Conservation (phyloP, 495 filamentous ascomycete genomes). For the Neurospora sp. region DNA sequence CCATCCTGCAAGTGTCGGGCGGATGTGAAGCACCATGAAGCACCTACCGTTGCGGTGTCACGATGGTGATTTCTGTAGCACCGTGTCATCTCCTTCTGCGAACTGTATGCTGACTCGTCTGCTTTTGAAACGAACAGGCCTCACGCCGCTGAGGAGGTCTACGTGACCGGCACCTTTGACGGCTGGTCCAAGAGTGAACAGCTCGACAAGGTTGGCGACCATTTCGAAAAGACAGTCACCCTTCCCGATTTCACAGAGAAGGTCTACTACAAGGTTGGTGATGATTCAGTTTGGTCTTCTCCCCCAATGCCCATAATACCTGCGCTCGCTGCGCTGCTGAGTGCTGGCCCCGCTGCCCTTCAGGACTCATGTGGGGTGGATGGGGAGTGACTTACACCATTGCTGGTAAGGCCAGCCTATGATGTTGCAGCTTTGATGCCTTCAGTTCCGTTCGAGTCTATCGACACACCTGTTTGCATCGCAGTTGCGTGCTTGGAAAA, state of each 20-base stretch:
- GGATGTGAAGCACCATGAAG: constrained; percentile 1
- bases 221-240: constrained; percentile 68
- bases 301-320: background rate
- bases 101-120: constrained; percentile 12
- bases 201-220: constrained; percentile 60
- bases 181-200: constrained; percentile 78
- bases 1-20: constrained; percentile 8
- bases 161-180: constrained; percentile 93
- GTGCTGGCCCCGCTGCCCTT: background rate
- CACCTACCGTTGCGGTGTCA: constrained; percentile 3
- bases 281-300: constrained; percentile 9
- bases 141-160: constrained; percentile 71
- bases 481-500: background rate
- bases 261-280: constrained; percentile 72
- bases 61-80: constrained; percentile 7
- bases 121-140: constrained; percentile 41
- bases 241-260: constrained; percentile 54
- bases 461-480: background rate
- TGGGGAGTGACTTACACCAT: background rate
- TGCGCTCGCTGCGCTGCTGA: background rate
- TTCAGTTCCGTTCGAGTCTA: background rate
- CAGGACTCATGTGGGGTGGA: background rate
- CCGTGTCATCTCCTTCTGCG: background rate
- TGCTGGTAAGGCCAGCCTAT: background rate
- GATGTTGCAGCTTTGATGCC: background rate